Percentiles rank a stretch among this genome's conserved stretches.
Conservation (phyloP, 2,329 filamentous ascomycete species). For the Trematosphaeria pertusa region DNA sequence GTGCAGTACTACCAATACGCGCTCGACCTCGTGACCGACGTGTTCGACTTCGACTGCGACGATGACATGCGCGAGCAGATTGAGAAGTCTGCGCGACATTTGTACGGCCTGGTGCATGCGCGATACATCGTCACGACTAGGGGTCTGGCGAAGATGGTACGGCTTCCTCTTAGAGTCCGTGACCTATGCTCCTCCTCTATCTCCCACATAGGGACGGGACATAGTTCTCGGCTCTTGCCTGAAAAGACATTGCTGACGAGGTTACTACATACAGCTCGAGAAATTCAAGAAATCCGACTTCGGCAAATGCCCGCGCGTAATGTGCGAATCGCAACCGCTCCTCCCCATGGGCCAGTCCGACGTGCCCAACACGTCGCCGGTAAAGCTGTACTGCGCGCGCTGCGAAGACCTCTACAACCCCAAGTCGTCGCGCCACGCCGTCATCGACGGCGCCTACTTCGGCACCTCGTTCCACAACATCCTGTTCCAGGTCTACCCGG, state of each 20-base stretch:
- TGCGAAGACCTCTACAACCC: constrained; percentile 99
- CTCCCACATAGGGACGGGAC: too few species aligned
- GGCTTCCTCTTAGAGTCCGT: too few species aligned
- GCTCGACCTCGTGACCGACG: constrained; percentile 94
- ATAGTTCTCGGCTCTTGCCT: too few species aligned
- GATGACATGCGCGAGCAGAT: constrained; percentile 98
- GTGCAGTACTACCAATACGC: constrained; percentile 99
- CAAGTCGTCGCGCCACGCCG: constrained; percentile 92
- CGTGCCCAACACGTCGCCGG: constrained; percentile 82
- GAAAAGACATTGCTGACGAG: too few species aligned
- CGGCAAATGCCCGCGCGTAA: constrained; percentile 95
- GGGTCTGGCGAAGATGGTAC: constrained; percentile 94
- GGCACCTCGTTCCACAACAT: constrained; percentile 99
- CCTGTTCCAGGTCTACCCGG: constrained; percentile 96
- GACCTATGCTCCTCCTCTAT: too few species aligned
- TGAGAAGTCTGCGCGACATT: constrained; percentile 92
- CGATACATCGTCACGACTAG: constrained; percentile 96
- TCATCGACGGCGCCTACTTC: constrained; percentile 97
- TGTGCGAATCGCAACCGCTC: constrained; percentile 91
- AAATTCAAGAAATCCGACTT: constrained; percentile 99
- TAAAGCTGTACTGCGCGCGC: constrained; percentile 95
- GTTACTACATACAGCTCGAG: constrained; percentile 81
- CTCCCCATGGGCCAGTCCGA: constrained; percentile 95
- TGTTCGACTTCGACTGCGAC: constrained; percentile 98
- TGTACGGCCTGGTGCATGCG: constrained; percentile 95